Base-by-base conservation (phyloP, 2,329 filamentous ascomycete species). In the Talaromyces sp. region DNA sequence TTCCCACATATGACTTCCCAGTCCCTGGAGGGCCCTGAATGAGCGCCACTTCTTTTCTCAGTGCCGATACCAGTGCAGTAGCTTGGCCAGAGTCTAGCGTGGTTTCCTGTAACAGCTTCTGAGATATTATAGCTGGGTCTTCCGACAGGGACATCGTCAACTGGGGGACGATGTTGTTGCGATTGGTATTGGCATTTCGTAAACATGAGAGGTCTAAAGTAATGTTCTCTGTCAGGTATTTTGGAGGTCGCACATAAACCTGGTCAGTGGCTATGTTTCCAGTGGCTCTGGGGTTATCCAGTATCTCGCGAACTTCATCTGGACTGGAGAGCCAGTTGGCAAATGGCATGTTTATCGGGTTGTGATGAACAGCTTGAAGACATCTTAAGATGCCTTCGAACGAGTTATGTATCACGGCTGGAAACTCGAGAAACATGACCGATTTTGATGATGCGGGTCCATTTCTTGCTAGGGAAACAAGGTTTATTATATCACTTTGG, bases 21-120 rank as follows among this genome's bases (percentile, higher is more conserved):
- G 68, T 67, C 24, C 66, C 65, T 38, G 65, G 63, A 57, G 68
- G 65, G n/a, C 68, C 68, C 60, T 69, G 65, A 3, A 69, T 70
- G 11, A 69, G 58, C 3, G 64, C 62, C 31, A 65, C 50, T 35
- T 67, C 61, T 6, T 59, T 58, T 2, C 53, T 61, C 17, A 65
- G 61, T 19, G 52, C 64, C 2, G 43, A 21, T 11, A 26, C 43
- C 19, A 50, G 19, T 5, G 43, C 43, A 50, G 9, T 26, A 5
- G 19, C 43, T 24, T 50, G 43, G 7, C 10, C 43, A 2, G 43
- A 21, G n/a, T 50, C 24, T 17, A 50, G 43, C 26, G 43, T 50
- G 7, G 43, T 50, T 11, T 12, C 3, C 26, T 21, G 14, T 9
- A 19, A 50, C 10, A 50, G 19, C 1, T 12, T 21, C 10, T 50